Evolutionary conservation across 768 basidiomycete species (phyloP).

Genomic region (button mushroom (Agaricus bisporus)): DNA sequence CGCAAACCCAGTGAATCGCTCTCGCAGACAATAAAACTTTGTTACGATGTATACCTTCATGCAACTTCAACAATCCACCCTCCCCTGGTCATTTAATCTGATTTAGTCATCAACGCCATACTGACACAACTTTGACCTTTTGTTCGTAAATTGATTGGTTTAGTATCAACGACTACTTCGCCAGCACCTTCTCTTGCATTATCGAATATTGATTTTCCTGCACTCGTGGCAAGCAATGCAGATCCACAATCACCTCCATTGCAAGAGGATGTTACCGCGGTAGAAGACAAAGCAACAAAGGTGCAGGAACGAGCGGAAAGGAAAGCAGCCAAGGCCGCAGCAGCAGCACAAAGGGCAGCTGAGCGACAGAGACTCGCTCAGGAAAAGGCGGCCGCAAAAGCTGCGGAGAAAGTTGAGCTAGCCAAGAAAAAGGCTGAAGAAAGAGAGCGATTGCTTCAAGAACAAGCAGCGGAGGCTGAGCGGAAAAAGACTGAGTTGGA

Average conservation of each 20-base stretch:
- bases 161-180: conserved; percentile 36
- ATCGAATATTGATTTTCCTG: conserved; percentile 74
- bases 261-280: conserved; percentile 6
- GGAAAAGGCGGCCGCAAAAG: conserved; percentile 56
- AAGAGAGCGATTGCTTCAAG: conserved; percentile 43
- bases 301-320: conserved; percentile 7
- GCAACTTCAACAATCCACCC: conserved; percentile 22
- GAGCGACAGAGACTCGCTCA: conserved; percentile 34
- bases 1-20: conserved; percentile 22
- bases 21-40: conserved; percentile 19
- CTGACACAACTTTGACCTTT: conserved; percentile 44
- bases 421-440: conserved; percentile 54
- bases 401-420: conserved; percentile 54
- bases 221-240: conserved; percentile 40
- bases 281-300: conserved; percentile 5
- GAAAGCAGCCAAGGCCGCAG: conserved; percentile 17
- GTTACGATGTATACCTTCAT: conserved; percentile 18
- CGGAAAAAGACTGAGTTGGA: conserved; percentile 30
- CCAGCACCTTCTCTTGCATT: conserved; percentile 49
- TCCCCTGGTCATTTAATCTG: conserved; percentile 40
- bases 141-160: conserved; percentile 29
- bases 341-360: conserved; percentile 24
- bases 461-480: conserved; percentile 53
- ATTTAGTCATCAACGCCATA: conserved; percentile 33
- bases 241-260: conserved; percentile 18